Conservation (phyloP, 164 flowering plant genomes). For the Tetrastigma voinierianum region DNA sequence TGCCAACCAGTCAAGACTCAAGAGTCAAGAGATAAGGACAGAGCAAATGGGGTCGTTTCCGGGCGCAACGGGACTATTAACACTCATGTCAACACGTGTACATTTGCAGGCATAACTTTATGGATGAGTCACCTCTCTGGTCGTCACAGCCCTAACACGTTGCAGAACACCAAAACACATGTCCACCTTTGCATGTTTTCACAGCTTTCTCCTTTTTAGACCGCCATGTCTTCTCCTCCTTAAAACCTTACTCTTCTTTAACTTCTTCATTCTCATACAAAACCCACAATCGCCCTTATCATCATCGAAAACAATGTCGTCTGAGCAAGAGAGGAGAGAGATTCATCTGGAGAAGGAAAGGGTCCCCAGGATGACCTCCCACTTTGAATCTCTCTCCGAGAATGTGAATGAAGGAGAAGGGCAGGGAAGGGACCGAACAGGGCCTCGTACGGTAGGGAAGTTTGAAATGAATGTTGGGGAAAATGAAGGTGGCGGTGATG, state of each 20-base stretch:
- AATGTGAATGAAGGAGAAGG: slow-evolving; percentile 6
- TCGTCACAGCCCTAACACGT: slow-evolving; percentile 1
- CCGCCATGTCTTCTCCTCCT: slow-evolving; percentile 8
- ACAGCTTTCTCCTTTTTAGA: background rate
- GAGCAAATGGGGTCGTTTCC: too few relatives aligned
- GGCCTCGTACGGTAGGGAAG: slow-evolving; percentile 4
- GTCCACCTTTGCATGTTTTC: background rate
- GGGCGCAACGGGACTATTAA: background rate
- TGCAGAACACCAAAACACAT: slow-evolving; percentile 2
- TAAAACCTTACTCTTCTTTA: background rate
- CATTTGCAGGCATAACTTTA: background rate
- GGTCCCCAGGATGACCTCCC: slow-evolving; percentile 43
- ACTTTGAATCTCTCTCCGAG: slow-evolving; percentile 41
- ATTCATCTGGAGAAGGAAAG: slow-evolving; percentile 30
- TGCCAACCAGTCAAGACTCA: too few relatives aligned
- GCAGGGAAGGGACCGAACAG: background rate
- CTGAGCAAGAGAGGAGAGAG: slow-evolving; percentile 43
- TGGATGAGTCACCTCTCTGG: slow-evolving; percentile 5
- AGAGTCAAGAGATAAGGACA: too few relatives aligned
- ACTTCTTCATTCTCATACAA: background rate
- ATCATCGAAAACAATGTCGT: slow-evolving; percentile 50
- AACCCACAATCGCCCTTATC: background rate
- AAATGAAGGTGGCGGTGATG: background rate
- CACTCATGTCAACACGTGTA: background rate
- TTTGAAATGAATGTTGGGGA: slow-evolving; percentile 7